These are phyloP conservation scores for Saccharum spontaneum DNA, from an alignment of 176 grass and related monocot genomes.

Conservation along the genomic window DNA sequence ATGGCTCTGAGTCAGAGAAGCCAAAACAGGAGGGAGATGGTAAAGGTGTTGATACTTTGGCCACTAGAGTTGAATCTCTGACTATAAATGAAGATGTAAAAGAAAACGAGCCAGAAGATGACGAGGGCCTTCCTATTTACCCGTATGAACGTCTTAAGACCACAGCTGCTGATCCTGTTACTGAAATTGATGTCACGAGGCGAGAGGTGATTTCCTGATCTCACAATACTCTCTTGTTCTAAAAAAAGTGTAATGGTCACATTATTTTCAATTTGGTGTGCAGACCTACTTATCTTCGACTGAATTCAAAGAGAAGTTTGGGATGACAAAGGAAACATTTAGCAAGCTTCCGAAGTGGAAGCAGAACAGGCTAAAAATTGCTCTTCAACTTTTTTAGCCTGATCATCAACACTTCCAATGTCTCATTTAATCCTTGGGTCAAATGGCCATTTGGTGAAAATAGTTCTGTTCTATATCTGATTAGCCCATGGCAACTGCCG, in stretches of 20 bases:
- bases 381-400: constrained; percentile 76
- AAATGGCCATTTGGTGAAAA: constrained; percentile 28
- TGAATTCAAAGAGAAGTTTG: constrained; percentile 92
- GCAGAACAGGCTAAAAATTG: constrained; percentile 80
- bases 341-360: constrained; percentile 87
- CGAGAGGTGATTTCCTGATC: constrained; percentile 66
- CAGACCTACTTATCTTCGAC: constrained; percentile 77
- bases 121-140: constrained; percentile 62
- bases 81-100: constrained; percentile 62
- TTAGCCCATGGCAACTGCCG: constrained; percentile 4
- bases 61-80: constrained; percentile 49
- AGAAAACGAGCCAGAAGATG: constrained; percentile 80
- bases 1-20: constrained; percentile 35
- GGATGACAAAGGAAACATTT: constrained; percentile 77
- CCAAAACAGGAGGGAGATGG: constrained; percentile 42
- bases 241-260: background rate
- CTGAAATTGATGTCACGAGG: constrained; percentile 82
- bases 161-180: constrained; percentile 59
- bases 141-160: constrained; percentile 79
- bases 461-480: constrained; percentile 16
- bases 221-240: constrained; percentile 20
- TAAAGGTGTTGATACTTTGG: constrained; percentile 30
- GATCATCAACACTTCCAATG: constrained; percentile 16
- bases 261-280: constrained; percentile 33
- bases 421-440: constrained; percentile 24